Conservation (phyloP, 2,329 filamentous ascomycete species). For the Sordariomycetes sp. region DNA sequence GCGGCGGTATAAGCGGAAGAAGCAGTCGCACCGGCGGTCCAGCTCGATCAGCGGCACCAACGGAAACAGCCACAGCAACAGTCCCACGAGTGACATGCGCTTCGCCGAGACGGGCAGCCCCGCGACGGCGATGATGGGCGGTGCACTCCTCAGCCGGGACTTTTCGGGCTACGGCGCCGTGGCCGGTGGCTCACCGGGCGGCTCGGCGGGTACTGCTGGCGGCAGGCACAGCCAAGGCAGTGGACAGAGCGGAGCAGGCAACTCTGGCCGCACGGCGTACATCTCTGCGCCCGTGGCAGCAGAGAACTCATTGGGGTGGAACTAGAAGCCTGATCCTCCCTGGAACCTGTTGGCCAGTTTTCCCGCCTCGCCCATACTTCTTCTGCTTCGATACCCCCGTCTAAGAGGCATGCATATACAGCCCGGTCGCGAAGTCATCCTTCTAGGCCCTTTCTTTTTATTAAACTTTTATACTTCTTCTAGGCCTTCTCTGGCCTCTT, state of each 20-base stretch:
- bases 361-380: background rate
- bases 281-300: constrained; percentile 87
- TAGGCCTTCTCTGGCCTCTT: background rate
- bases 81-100: constrained; percentile 41
- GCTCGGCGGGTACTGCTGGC: too few relatives aligned
- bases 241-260: constrained; percentile 42
- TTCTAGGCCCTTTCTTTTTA: constrained; percentile 10
- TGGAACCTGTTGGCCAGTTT: background rate
- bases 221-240: constrained; percentile 46
- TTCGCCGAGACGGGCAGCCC: constrained; percentile 38
- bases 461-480: constrained; percentile 6
- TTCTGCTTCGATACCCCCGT: constrained; percentile 4
- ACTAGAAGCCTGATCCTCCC: constrained; percentile 34
- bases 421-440: constrained; percentile 1
- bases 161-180: constrained; percentile 41
- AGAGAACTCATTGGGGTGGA: constrained; percentile 94
- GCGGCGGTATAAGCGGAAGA: constrained; percentile 80
- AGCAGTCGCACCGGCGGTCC: constrained; percentile 63
- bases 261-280: constrained; percentile 46
- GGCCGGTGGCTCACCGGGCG: constrained; percentile 31
- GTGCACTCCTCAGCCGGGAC: constrained; percentile 48
- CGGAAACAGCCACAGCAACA: constrained; percentile 44
- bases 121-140: constrained; percentile 59
- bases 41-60: constrained; percentile 61
- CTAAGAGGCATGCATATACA: constrained; percentile 1